phyloP scores from a whole-genome alignment of 2,329 filamentous ascomycete genomes.

The Cladosporium colombiae region DNA sequence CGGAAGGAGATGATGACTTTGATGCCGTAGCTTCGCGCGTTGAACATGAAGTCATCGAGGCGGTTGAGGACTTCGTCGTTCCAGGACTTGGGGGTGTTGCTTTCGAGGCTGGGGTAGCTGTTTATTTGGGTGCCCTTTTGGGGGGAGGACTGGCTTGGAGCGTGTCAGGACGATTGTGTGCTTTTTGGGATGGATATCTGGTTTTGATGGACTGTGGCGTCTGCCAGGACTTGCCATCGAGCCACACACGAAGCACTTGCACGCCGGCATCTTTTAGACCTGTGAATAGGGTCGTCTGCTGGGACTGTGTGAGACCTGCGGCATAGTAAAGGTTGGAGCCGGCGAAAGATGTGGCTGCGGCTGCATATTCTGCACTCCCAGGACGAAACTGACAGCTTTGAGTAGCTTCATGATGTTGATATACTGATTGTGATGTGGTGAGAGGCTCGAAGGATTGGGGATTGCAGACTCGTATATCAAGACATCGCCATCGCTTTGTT shows the following conservation, averaged over 20 bases:
- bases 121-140: slow-evolving; percentile 26
- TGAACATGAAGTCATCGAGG: slow-evolving; percentile 24
- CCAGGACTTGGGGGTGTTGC: slow-evolving; percentile 14
- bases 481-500: too few relatives aligned
- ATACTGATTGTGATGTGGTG: not conserved
- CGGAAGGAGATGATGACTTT: slow-evolving; percentile 24
- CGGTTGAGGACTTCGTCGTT: slow-evolving; percentile 24
- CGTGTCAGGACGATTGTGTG: not conserved
- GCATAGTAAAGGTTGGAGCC: slow-evolving; percentile 23
- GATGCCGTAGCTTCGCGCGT: slow-evolving; percentile 21
- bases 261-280: slow-evolving; percentile 19
- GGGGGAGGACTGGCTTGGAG: slow-evolving; percentile 2
- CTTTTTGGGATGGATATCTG: not conserved
- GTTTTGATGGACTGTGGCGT: not conserved
- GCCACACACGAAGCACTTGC: slow-evolving; percentile 21
- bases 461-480: not conserved
- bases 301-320: slow-evolving; percentile 12
- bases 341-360: slow-evolving; percentile 16
- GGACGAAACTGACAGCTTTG: not conserved
- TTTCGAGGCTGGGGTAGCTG: slow-evolving; percentile 21
- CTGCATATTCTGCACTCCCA: not conserved
- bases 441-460: not conserved
- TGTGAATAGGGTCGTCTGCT: slow-evolving; percentile 20
- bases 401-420: not conserved
- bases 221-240: slow-evolving; percentile 8